Evolutionary conservation across 495 filamentous ascomycete species (phyloP), one percentile per base, ranked within the genome.

Genomic region (Glonium stellatum): DNA sequence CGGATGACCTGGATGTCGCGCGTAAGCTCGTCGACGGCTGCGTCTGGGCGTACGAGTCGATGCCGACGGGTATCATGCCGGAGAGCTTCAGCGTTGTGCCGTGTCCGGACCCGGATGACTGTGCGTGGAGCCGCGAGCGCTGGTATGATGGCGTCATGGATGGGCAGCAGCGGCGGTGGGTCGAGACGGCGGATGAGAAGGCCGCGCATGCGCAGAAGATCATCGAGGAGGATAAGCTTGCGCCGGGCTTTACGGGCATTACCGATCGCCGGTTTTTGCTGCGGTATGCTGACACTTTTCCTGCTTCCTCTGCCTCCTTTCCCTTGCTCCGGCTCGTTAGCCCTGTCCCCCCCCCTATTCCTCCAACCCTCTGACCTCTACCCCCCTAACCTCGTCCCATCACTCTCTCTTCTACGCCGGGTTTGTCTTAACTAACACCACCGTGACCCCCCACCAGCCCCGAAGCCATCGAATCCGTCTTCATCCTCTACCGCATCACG

Each of bases 391-490:
- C 6, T 6, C 27, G 27, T 31, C 27, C 27, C 27, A 31, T 31
- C 27, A n/a, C n/a, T n/a, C n/a, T n/a, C n/a, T n/a, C n/a, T n/a
- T n/a, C n/a, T n/a, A n/a, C n/a, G n/a, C n/a, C n/a, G n/a, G n/a
- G n/a, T n/a, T n/a, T n/a, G n/a, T n/a, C n/a, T n/a, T n/a, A n/a
- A n/a, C n/a, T n/a, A n/a, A n/a, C n/a, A n/a, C n/a, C n/a, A 18
- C 13, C 39, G 12, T 44, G n/a, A n/a, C n/a, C n/a, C n/a, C 13
- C 13, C 19, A 12, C 22, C 27, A 71, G 84, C 9, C 83, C 83
- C 21, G 83, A 86, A 69, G 82, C 83, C 8, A 85, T 86, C 53
- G 83, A 86, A 60, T 79, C 77, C 15, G 79, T 86, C 21, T 86
- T 84, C 65, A 74, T 82, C 61, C 56, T 70, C 49, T 84, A 81